Evolutionary conservation across 164 flowering plant genomes (phyloP).

Genomic region (Umbilicus rupestris): DNA sequence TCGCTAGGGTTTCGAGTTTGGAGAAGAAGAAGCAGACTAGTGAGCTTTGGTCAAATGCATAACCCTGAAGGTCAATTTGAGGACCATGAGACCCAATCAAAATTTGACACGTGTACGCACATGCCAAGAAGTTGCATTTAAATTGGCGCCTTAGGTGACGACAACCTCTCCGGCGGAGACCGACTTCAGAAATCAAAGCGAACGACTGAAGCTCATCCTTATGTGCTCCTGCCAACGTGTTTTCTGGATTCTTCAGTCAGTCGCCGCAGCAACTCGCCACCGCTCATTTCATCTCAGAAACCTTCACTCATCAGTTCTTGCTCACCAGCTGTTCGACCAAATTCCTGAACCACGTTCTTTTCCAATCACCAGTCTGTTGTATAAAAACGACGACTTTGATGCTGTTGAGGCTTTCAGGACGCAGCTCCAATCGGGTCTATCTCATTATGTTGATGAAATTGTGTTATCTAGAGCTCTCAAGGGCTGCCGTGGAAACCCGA

Average conservation of each 20-base stretch:
- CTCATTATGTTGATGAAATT: slow-evolving; percentile 30
- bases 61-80: background rate
- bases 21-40: background rate
- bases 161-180: background rate
- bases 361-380: slow-evolving; percentile 24
- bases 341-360: slow-evolving; percentile 23
- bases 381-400: slow-evolving; percentile 17
- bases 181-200: background rate
- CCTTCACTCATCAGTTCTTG: slow-evolving; percentile 17
- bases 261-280: background rate
- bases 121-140: too few relatives aligned
- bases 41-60: background rate
- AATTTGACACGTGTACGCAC: background rate
- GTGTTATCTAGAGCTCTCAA: slow-evolving; percentile 50
- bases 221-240: background rate
- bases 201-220: background rate
- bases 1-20: background rate
- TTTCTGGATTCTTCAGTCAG: background rate
- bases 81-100: background rate
- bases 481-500: slow-evolving; percentile 41
- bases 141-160: background rate
- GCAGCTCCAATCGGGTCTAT: slow-evolving; percentile 22
- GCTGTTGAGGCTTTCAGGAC: slow-evolving; percentile 39
- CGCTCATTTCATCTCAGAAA: background rate
- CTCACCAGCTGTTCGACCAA: slow-evolving; percentile 37